phyloP scores from a whole-genome alignment of 495 filamentous ascomycete species.

The Penicillium daleae region DNA sequence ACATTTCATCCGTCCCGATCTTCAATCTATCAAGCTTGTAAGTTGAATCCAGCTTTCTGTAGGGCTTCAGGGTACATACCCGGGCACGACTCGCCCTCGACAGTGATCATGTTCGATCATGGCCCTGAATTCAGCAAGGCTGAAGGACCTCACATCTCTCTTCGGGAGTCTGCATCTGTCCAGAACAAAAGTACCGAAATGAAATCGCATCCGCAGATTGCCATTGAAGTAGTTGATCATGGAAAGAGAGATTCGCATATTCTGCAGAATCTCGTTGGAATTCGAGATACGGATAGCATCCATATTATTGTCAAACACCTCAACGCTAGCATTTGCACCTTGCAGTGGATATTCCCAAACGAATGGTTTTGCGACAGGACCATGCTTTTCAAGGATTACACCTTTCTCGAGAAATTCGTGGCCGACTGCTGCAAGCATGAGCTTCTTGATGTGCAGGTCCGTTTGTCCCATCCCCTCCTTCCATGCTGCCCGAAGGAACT shows the following conservation, averaged over 20 bases:
- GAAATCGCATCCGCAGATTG: conserved; percentile 56
- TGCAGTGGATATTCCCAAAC: background rate
- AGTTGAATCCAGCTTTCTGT: background rate
- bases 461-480: conserved; percentile 37
- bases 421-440: conserved; percentile 45
- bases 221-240: conserved; percentile 40
- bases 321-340: background rate
- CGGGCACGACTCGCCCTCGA: conserved; percentile 41
- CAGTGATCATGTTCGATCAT: conserved; percentile 48
- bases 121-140: conserved; percentile 52
- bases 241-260: conserved; percentile 35
- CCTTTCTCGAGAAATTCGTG: too few species aligned
- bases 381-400: background rate
- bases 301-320: background rate
- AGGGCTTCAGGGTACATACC: conserved; percentile 32
- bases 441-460: conserved; percentile 36
- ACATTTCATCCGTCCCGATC: conserved; percentile 27
- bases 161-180: conserved; percentile 44
- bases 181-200: conserved; percentile 59
- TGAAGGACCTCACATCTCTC: conserved; percentile 41
- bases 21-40: conserved; percentile 23
- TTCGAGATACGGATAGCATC: conserved; percentile 4
- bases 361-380: background rate
- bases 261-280: conserved; percentile 20
- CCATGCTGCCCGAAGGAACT: conserved; percentile 39